These are phyloP conservation scores for Tulasnella sp. DNA, from an alignment of 768 basidiomycete genomes.

Conservation along the genomic window DNA sequence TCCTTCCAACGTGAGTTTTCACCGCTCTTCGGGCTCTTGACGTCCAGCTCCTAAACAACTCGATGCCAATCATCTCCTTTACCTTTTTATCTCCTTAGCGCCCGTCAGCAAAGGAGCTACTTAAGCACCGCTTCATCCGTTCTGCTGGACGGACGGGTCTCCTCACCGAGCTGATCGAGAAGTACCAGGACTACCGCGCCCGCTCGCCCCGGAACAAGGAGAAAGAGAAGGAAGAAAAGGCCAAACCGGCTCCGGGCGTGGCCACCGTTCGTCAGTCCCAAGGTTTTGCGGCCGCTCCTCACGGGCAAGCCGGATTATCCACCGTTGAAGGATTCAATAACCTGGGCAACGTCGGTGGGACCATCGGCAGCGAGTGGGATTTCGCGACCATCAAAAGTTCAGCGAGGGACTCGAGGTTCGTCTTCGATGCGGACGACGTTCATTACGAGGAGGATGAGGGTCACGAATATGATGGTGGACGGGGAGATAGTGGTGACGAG, in stretches of 20 bases:
- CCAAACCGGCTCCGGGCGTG: conserved; percentile 16
- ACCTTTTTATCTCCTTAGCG: conserved; percentile 48
- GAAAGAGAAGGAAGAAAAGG: conserved; percentile 30
- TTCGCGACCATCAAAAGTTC: conserved; percentile 72
- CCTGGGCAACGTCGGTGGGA: conserved; percentile 39
- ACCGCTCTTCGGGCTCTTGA: neutral
- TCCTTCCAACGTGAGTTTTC: conserved; percentile 57
- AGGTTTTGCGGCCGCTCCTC: conserved; percentile 30
- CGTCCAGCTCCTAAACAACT: neutral
- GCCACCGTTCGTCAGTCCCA: conserved; percentile 13
- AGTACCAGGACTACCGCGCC: conserved; percentile 71
- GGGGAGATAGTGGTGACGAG: neutral
- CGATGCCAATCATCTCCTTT: neutral
- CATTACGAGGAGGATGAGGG: conserved; percentile 20
- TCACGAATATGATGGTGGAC: conserved; percentile 14
- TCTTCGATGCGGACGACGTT: conserved; percentile 43
- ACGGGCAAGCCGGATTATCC: neutral
- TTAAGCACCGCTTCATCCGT: conserved; percentile 90
- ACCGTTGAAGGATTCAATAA: conserved; percentile 27
- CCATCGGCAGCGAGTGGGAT: conserved; percentile 90
- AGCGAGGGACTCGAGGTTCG: conserved; percentile 43
- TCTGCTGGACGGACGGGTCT: conserved; percentile 75
- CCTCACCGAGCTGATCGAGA: conserved; percentile 83
- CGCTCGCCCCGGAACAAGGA: conserved; percentile 46
- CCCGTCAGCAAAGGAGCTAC: conserved; percentile 83